Base-by-base conservation (phyloP, 2,329 filamentous ascomycete species). In the Ascochyta viciae-villosae region DNA sequence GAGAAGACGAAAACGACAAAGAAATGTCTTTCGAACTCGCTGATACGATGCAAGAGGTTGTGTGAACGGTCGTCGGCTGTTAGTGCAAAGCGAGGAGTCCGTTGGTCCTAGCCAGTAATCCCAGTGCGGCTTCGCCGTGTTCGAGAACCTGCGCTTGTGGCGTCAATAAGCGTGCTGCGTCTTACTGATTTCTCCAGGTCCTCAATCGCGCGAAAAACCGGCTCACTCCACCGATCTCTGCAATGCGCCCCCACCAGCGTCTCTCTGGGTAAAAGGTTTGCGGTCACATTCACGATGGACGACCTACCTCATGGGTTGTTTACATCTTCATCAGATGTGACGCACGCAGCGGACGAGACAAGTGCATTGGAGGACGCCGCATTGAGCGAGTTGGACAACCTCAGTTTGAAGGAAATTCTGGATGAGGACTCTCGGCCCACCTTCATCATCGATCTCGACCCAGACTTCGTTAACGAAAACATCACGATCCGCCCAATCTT, bases 361-460 rank as follows among this genome's bases (percentile, higher is more conserved):
- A 54, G 43, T 19, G 50, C 53, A 3, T 31, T 65, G 6, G 60
- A 67, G 13, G 50, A 59, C 34, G 58, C 55, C 24, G 61, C 66
- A 8, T 39, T 72, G 16, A 49, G 50, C 6, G 63, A 69, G 26
- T 54, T 74, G 15, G 62, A 71, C 33, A 54, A 53, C 41, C 45
- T 71, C 46, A 65, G 61, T 39, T 51, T 75, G 19, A 55, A 57
- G 19, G 71, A 74, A 39, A 58, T 73, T 9, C 62, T 73, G 27
- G 71, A 75, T 42, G 59, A 64, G 40, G 71, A 75, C 60, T 64
- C 62, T 12, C 64, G 72, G 8, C 72, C 72, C 7, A 72, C 65
- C 2, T 73, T 75, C 34, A 48, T 75, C 9, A 50, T 75, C 6
- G 69, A 74, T 46, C 62, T 72, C 15, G 68, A 72, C 44, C 65